phyloP scores from a whole-genome alignment of 2,329 filamentous ascomycete species.

The Diaporthe aspalathi region DNA sequence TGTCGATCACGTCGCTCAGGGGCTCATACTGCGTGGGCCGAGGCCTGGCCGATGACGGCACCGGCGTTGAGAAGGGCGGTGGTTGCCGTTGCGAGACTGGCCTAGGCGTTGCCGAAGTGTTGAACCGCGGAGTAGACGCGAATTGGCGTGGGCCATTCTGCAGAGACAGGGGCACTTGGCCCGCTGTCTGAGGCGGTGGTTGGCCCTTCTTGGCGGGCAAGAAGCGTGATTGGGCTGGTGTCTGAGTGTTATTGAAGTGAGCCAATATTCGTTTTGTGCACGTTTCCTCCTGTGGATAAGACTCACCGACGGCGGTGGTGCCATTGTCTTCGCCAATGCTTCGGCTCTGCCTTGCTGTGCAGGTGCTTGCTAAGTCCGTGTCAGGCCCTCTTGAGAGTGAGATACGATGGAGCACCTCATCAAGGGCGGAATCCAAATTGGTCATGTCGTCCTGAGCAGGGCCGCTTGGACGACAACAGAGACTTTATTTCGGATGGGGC shows the following conservation, averaged over 20 bases:
- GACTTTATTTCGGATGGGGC: neutral
- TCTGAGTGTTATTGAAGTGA: conserved; percentile 37
- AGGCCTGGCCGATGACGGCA: conserved; percentile 31
- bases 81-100: conserved; percentile 39
- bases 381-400: neutral
- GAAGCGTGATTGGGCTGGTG: conserved; percentile 45
- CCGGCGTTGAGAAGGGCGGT: conserved; percentile 37
- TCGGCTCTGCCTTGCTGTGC: neutral
- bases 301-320: conserved; percentile 36
- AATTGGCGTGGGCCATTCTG: conserved; percentile 41
- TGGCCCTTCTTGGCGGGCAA: conserved; percentile 42
- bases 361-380: neutral
- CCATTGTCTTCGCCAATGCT: conserved; percentile 6
- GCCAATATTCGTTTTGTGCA: neutral
- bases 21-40: conserved; percentile 41
- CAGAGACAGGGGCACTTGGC: conserved; percentile 28
- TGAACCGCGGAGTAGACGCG: conserved; percentile 45
- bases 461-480: neutral
- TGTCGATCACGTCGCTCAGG: conserved; percentile 42
- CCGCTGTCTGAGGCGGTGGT: conserved; percentile 38
- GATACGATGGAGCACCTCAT: neutral
- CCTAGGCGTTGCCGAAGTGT: conserved; percentile 37
- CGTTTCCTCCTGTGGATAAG: neutral
- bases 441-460: neutral
- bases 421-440: neutral